Base-by-base conservation (phyloP, 2,329 filamentous ascomycete genomes). In the Ascochyta fabae region DNA sequence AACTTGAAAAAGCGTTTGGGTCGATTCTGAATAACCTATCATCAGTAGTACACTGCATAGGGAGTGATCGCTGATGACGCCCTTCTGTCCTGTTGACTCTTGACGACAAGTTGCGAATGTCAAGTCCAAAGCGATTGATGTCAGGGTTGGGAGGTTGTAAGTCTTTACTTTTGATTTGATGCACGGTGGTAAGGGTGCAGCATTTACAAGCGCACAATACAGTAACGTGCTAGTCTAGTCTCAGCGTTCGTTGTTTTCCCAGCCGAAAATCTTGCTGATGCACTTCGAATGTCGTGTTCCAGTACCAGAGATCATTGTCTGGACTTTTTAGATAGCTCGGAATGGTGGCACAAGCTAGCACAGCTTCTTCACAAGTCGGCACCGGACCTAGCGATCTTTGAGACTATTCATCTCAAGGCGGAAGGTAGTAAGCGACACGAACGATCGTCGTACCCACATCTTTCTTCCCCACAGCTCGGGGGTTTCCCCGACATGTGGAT, bases 401-500 rank as follows among this genome's bases (percentile, higher is more conserved):
- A 15, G 26, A 8, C 16, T 29, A 6, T 0, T 15, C 9, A 0
- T 40, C 33, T 33, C 16, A 44, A 44, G 15, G 15, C 12, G 19
- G 51, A 48, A 53, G 51, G 44, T 48, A n/a, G 6, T 13, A 31
- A 13, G n/a, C 10, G n/a, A 29, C 22, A 31, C 16, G 38, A 24
- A 22, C 1, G 26, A 44, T 54, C 40, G 35, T 8, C 44, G 27
- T n/a, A 33, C 44, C 45, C 34, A 41, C 27, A 36, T 12, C n/a
- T 29, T 36, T 40, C 15, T 48, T 35, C n/a, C 15, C 24, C 24
- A 29, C 9, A 15, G 15, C 19, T 55, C 52, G 52, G 52, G 24
- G 33, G 8, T 42, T 55, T 49, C 52, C 29, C 52, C 52, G 52
- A 55, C 6, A 23, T 24, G 33, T 24, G 7, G 19, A 19, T 27